Conservation (phyloP, 2,329 filamentous ascomycete species). For the Colletotrichum limetticola region DNA sequence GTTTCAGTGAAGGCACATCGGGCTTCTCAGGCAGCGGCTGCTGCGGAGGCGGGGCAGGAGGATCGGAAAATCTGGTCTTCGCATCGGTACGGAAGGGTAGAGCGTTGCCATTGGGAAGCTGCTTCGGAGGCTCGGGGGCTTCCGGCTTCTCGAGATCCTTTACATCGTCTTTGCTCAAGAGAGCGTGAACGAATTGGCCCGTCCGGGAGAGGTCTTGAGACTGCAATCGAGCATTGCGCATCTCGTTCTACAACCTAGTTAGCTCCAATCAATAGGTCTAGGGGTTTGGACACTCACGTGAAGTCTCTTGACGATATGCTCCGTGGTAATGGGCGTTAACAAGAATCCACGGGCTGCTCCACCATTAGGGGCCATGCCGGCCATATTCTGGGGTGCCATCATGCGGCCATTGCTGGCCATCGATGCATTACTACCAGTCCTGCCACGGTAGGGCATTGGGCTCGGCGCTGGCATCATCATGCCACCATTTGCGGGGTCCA, state of each 20-base stretch:
- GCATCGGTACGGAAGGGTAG: constrained; percentile 74
- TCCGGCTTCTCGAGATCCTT: constrained; percentile 68
- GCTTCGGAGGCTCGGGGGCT: constrained; percentile 58
- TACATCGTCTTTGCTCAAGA: constrained; percentile 78
- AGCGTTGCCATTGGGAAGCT: constrained; percentile 61
- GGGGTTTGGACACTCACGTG: constrained; percentile 67
- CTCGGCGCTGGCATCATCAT: constrained; percentile 77
- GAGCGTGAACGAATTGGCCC: constrained; percentile 80
- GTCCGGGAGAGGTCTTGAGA: constrained; percentile 86
- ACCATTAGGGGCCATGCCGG: constrained; percentile 62
- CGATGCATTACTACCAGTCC: constrained; percentile 75
- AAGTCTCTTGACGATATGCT: constrained; percentile 90
- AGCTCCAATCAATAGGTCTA: constrained; percentile 19
- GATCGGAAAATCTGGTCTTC: constrained; percentile 89
- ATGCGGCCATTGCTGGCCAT: constrained; percentile 71
- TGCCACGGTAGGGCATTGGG: constrained; percentile 76
- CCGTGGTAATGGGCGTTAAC: constrained; percentile 89
- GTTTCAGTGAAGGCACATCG: constrained; percentile 79
- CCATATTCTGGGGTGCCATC: constrained; percentile 62
- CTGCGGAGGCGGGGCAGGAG: constrained; percentile 91
- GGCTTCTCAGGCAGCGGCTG: constrained; percentile 95
- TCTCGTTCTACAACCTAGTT: constrained; percentile 74
- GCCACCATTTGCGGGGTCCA: constrained; percentile 82
- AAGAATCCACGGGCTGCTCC: constrained; percentile 74
- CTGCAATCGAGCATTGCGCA: constrained; percentile 89